Evolutionary conservation across 1,139 yeast genomes (phyloP), one percentile per base, ranked within the genome.

Genomic region (Suhomyces terraborum): DNA sequence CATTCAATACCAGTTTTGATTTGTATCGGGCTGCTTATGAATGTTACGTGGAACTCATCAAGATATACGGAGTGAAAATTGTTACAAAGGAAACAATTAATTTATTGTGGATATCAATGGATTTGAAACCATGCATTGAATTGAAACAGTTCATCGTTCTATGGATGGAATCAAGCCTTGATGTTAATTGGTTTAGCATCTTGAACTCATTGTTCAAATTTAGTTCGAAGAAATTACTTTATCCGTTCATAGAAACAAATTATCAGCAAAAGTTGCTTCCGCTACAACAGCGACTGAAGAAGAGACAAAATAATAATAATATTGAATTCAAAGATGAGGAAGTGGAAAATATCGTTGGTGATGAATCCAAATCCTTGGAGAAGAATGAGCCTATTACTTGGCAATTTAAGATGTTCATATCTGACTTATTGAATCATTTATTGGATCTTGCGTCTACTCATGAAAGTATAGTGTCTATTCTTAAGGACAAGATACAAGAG

Each of bases 351-450:
- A 73, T 73, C 36, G 77, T 72, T 1, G 66, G 61, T 3, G 66
- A 56, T 38, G 69, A 51, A 13, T 50, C 47, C 3, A 58, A 52
- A 12, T 54, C 49, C 5, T 55, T 59, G 18, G 75, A 66, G 32
- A 75, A 76, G 41, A 72, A 74, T 48, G 91, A 84, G 49, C 86
- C 86, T 2, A 73, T 84, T 8, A 71, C 77, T 32, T 85, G 91
- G 91, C 80, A 78, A 45, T 84, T 88, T 46, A 76, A 84, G 42
- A 64, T 75, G 21, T 73, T 79, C 41, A 79, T 91, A 1, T 68
- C 86, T 42, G 78, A 74, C 28, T 64, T 87, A 46, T 59, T 91
- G 38, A 75, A 74, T 30, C 69, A 73, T 32, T 63, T 86, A 30
- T 61, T 87, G 13, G 47, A 52, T 0, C 63, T 68, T 40, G 70